Base-by-base conservation (phyloP, 352 stramenopile species). In the Elongisporangium senticosum region DNA sequence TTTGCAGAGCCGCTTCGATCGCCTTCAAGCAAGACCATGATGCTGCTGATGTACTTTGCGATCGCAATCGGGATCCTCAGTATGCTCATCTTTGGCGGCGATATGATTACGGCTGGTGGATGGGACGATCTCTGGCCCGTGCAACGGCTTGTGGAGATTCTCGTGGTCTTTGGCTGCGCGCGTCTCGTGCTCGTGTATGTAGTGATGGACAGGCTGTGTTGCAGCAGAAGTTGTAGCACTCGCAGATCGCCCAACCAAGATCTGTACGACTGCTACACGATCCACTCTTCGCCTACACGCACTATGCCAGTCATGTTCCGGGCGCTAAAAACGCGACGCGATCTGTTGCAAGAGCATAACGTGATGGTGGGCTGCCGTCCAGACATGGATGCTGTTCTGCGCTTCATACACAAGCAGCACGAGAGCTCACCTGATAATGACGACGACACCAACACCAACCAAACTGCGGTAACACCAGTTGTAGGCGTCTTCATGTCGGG, bases 401-500 rank as follows among this genome's bases (percentile, higher is more conserved):
- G 15, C 5, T 10, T 7, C 7, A 22, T 47, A 8, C 51, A 56
- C 6, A 39, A 63, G 8, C 23, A 22, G 43, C 55, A 61, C 14
- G 24, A 53, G 7, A 39, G 4, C 4, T 39, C 33, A 14, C 15
- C 3, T 13, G 1, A 15, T 19, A 28, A 22, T 20, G 14, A 26
- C 7, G 15, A 39, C 6, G 28, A 39, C n/a, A n/a, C n/a, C n/a
- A n/a, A n/a, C n/a, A n/a, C n/a, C 28, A n/a, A 22, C 17, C 8
- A 8, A 19, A 33, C 7, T 24, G 22, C 3, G 33, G 3, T 7
- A 10, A 21, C 20, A 52, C 39, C n/a, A 59, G 22, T 51, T 7
- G 66, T 82, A 17, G 72, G 69, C 6, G 56, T 82, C 17, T 78
- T 82, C 56, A 68, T 82, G 26, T 82, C 72, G 5, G 72, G 67